Base-by-base conservation (phyloP, 495 filamentous ascomycete species). In the Extremus antarcticus region DNA sequence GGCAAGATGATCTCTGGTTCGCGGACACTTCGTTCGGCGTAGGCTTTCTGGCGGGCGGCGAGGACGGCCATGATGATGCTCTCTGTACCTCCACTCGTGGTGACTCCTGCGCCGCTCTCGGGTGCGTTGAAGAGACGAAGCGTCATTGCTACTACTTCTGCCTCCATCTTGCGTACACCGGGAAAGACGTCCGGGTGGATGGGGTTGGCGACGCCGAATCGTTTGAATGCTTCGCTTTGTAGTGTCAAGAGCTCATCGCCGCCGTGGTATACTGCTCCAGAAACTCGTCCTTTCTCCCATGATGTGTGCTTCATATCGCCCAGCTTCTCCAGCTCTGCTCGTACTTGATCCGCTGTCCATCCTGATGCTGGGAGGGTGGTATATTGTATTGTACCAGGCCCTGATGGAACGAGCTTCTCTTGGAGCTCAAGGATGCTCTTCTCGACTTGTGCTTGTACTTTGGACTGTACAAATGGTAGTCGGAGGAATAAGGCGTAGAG, bases 171-270 rank as follows among this genome's bases (percentile, higher is more conserved):
- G 62, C 92, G 76, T 25, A 99, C 90, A 35, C 90, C 92, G 41
- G 92, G 92, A 72, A 99, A 99, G 38, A 97, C 90, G 73, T 99
- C 92, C 29, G 92, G 92, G 71, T 99, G 92, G 60, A 99, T 86
- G n/a, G 92, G 92, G 69, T 99, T 99, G n/a, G 87, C 76, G 16
- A 97, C 92, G 46, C 88, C 89, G 66, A 99, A 99, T 66, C 83
- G 85, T 35, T 84, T 83, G 70, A 90, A 97, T 9, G 92, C 91
- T 66, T 95, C 88, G 15, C 85, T 82, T 72, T 99, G 92, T 17
- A 99, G 72, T 66, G 85, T 81, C 57, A 88, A 70, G 54, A 99
- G 70, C 16, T 88, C 83, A 50, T 90, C 75, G 53, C 94, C 92
- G 48, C 94, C 92, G 65, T 95, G 90, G 67, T 99, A 99, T 24